phyloP scores from a whole-genome alignment of 192 early-diverging fungal species.

The Coemansia sp. region DNA sequence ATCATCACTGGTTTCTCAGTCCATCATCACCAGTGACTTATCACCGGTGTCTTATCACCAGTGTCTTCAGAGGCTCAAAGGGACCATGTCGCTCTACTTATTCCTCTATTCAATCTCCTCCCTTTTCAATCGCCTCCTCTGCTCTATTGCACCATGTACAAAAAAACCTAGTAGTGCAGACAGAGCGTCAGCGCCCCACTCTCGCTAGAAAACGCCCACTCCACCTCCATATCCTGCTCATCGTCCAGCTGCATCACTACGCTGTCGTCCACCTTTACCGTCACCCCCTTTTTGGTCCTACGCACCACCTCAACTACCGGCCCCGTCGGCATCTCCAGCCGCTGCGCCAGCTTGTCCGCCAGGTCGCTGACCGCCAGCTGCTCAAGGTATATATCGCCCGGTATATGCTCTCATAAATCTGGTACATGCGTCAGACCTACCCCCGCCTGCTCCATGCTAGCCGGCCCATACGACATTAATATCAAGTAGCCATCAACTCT shows the following conservation, averaged over 20 bases:
- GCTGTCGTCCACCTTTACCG: constrained; percentile 59
- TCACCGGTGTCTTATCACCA: no score
- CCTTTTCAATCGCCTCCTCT: no score
- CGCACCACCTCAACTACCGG: constrained; percentile 46
- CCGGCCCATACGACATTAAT: constrained; percentile 6
- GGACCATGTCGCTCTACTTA: no score
- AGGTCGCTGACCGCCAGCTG: constrained; percentile 55
- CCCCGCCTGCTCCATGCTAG: constrained; percentile 38
- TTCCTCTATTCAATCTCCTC: no score
- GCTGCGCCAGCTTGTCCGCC: constrained; percentile 53
- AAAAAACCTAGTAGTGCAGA: constrained; percentile 27
- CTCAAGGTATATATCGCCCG: constrained; percentile 67
- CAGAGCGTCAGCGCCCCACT: constrained; percentile 41
- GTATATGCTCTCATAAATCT: constrained; percentile 58
- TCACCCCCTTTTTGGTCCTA: constrained; percentile 54
- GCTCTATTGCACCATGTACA: no score
- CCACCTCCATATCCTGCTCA: constrained; percentile 64
- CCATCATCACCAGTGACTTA: no score
- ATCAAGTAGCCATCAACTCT: no score
- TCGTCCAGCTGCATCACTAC: constrained; percentile 62
- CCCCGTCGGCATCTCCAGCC: constrained; percentile 51
- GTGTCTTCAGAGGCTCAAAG: no score
- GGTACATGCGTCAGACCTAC: constrained; percentile 67
- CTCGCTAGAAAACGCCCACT: constrained; percentile 43
- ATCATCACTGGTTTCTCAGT: no score